A percentile compares a stretch with the other conserved stretches of the same genome.
Evolutionary conservation across 2,329 filamentous ascomycete species (phyloP).

Genomic region (Ophiosphaerella narmari): DNA sequence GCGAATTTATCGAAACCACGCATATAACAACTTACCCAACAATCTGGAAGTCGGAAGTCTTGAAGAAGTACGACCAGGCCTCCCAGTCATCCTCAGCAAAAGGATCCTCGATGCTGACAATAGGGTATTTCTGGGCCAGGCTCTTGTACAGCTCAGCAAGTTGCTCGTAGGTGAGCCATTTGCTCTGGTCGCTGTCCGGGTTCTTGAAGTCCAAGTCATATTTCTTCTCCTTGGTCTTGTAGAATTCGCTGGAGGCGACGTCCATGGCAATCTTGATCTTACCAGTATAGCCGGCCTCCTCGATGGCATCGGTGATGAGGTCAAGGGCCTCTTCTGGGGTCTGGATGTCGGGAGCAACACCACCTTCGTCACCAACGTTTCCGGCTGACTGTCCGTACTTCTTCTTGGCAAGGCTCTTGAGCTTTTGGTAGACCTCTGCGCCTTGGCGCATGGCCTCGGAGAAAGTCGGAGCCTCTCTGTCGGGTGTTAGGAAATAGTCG

Average conservation of each 20-base stretch:
- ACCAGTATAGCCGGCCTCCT: constrained; percentile 93
- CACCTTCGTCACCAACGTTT: constrained; percentile 99
- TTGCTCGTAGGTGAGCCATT: constrained; percentile 99
- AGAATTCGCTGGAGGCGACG: constrained; percentile 98
- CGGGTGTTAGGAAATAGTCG: constrained; percentile 18
- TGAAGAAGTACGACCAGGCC: constrained; percentile 99
- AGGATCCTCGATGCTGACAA: constrained; percentile 97
- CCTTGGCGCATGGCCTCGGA: constrained; percentile 95
- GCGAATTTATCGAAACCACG: background rate
- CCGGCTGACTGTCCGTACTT: constrained; percentile 98
- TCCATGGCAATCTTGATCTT: constrained; percentile 99
- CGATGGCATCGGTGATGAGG: constrained; percentile 92
- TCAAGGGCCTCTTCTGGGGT: constrained; percentile 95
- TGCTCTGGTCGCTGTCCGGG: constrained; percentile 90
- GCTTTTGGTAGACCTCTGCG: constrained; percentile 96
- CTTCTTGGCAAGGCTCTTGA: constrained; percentile 98
- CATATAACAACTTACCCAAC: constrained; percentile 58
- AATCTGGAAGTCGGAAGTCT: constrained; percentile 97
- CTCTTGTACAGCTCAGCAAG: constrained; percentile 89
- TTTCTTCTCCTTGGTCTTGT: constrained; percentile 95
- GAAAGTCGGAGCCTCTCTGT: constrained; percentile 82
- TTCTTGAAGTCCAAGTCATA: constrained; percentile 99
- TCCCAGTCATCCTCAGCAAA: constrained; percentile 99
- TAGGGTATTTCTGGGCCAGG: constrained; percentile 93
- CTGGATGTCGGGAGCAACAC: constrained; percentile 98